Evolutionary conservation across 1,284 basidiomycete genomes (phyloP).

Genomic region (Trametes versicolor): DNA sequence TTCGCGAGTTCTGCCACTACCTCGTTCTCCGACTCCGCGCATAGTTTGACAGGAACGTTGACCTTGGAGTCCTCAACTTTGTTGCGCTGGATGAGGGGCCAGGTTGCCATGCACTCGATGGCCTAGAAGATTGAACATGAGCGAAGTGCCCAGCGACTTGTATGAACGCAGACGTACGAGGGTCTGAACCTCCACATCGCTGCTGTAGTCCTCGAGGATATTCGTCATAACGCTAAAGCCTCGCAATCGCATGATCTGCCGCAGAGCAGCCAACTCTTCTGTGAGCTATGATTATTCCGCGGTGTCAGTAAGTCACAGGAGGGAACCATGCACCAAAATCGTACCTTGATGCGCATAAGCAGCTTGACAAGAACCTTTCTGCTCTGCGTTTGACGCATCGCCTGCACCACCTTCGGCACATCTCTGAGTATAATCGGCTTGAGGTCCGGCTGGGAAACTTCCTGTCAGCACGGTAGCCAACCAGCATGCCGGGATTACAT

Average conservation of each 20-base stretch:
- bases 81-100: constrained; percentile 91
- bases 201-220: constrained; percentile 82
- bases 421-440: constrained; percentile 83
- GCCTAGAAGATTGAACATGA: constrained; percentile 54
- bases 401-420: constrained; percentile 91
- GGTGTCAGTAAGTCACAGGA: background rate
- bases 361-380: constrained; percentile 87
- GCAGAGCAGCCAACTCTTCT: constrained; percentile 80
- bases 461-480: background rate
- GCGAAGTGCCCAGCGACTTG: background rate
- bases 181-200: constrained; percentile 78
- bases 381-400: constrained; percentile 90
- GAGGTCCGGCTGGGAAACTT: constrained; percentile 65
- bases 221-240: constrained; percentile 95
- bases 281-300: constrained; percentile 70
- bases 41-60: constrained; percentile 68
- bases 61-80: constrained; percentile 94
- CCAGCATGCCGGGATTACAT: constrained; percentile 33
- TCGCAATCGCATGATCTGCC: constrained; percentile 92
- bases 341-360: constrained; percentile 86
- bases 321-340: background rate
- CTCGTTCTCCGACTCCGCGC: constrained; percentile 66
- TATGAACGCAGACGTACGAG: constrained; percentile 56
- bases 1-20: constrained; percentile 63
- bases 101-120: constrained; percentile 78